A percentile compares a stretch with the other conserved stretches of the same genome.
Evolutionary conservation across 1,284 basidiomycete species (phyloP).

Genomic region (Cystobasidium pallidum): DNA sequence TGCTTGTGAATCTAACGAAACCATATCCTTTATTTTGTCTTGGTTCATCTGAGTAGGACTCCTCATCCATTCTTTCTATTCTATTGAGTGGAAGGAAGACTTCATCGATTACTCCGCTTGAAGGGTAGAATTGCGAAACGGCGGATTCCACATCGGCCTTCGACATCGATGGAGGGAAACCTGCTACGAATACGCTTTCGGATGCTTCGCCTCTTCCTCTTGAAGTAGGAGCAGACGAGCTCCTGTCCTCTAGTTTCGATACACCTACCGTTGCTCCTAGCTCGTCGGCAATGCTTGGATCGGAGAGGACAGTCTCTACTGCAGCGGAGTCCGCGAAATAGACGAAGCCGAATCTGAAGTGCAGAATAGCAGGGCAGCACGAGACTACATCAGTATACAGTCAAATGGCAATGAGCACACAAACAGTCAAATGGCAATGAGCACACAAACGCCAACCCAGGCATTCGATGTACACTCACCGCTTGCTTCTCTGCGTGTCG

Average conservation of each 20-base stretch:
- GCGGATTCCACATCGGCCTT: not conserved
- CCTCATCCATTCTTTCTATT: conserved; percentile 17
- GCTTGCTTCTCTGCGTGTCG: conserved; percentile 27
- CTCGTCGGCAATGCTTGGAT: not conserved
- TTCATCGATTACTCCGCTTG: not conserved
- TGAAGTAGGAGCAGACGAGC: not conserved
- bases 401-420: too few relatives aligned
- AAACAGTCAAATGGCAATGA: not conserved
- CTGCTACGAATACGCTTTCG: not conserved
- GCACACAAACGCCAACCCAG: too few relatives aligned
- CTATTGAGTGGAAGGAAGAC: not conserved
- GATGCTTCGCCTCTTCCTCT: not conserved
- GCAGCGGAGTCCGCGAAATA: conserved; percentile 1
- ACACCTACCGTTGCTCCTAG: not conserved
- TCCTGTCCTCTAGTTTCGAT: not conserved
- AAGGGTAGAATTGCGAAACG: not conserved
- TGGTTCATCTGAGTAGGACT: not conserved
- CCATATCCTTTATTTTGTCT: conserved; percentile 14
- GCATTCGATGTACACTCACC: too few relatives aligned
- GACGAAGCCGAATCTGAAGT: conserved; percentile 34
- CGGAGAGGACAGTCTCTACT: conserved; percentile 14
- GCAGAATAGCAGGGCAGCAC: not conserved
- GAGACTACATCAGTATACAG: not conserved
- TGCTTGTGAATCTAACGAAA: conserved; percentile 9
- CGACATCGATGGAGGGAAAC: conserved; percentile 4